A percentile compares a stretch with the other conserved stretches of the same genome.
phyloP scores from a whole-genome alignment of 257 asterid genomes.

The Rauvolfia tetraphylla region DNA sequence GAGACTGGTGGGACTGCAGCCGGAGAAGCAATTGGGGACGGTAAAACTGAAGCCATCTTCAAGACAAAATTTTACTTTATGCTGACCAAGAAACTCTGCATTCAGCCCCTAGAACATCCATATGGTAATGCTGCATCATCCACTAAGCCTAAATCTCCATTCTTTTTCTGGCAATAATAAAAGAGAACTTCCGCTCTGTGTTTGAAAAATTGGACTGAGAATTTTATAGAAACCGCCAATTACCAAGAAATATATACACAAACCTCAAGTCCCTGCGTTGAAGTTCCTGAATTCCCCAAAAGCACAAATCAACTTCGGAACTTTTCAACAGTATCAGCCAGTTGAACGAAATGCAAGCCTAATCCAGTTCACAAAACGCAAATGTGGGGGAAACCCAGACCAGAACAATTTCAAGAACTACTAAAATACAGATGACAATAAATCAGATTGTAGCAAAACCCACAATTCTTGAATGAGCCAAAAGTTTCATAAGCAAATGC shows the following conservation, averaged over 20 bases:
- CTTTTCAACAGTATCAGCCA: background rate
- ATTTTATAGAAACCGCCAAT: background rate
- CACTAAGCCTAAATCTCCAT: conserved; percentile 14
- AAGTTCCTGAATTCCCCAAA: conserved; percentile 14
- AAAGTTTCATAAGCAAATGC: conserved; percentile 24
- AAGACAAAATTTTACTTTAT: conserved; percentile 31
- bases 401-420: conserved; percentile 7
- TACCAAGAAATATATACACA: background rate
- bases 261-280: too few species aligned
- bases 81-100: conserved; percentile 2
- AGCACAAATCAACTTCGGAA: conserved; percentile 1
- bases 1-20: conserved; percentile 31
- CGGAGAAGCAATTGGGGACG: conserved; percentile 45
- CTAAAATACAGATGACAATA: background rate
- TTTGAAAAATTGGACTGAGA: conserved; percentile 13
- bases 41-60: conserved; percentile 24
- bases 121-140: conserved; percentile 16
- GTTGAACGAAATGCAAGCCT: background rate
- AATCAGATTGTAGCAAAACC: conserved; percentile 13
- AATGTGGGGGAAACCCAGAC: conserved; percentile 20
- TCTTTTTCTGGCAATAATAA: background rate
- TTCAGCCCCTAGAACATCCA: conserved; percentile 17
- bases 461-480: conserved; percentile 6
- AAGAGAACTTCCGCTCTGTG: conserved; percentile 2
- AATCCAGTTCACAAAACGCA: conserved; percentile 14